Conservation (phyloP, 202 grass and related monocot genomes). For the Cymbopogon flexuosus region DNA sequence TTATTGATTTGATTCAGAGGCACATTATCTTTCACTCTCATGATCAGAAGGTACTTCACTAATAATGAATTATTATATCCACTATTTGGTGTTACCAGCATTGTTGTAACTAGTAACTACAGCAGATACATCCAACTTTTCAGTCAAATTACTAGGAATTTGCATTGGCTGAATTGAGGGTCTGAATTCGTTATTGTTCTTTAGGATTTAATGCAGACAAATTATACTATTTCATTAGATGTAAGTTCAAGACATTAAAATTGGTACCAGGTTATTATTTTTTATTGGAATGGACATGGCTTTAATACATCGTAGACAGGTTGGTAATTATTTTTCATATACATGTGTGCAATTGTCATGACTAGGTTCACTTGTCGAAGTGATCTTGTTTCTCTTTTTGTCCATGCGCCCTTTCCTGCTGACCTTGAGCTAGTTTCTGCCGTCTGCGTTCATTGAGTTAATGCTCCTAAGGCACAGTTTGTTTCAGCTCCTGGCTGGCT, state of each 20-base stretch:
- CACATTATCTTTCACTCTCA: conserved; percentile 68
- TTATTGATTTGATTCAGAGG: conserved; percentile 72
- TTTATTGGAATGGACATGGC: conserved; percentile 5
- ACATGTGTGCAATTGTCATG: background rate
- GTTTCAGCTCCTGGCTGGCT: background rate
- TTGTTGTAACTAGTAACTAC: background rate
- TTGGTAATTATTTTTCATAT: background rate
- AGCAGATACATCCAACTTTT: conserved; percentile 12
- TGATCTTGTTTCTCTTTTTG: background rate
- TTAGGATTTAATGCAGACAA: background rate
- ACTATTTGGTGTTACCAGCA: conserved; percentile 24
- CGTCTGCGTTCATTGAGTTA: background rate
- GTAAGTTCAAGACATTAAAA: background rate
- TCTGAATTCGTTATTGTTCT: background rate
- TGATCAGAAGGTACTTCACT: conserved; percentile 73
- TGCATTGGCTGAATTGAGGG: background rate
- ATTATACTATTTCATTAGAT: background rate
- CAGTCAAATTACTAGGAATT: background rate
- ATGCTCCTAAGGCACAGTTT: background rate
- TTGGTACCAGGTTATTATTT: background rate
- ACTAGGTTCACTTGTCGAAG: background rate
- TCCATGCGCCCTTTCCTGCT: background rate
- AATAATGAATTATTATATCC: conserved; percentile 4
- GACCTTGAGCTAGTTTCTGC: background rate
- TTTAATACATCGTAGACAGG: background rate